Base-by-base conservation (phyloP, 768 basidiomycete genomes). In the Solioccasus polychromus region DNA sequence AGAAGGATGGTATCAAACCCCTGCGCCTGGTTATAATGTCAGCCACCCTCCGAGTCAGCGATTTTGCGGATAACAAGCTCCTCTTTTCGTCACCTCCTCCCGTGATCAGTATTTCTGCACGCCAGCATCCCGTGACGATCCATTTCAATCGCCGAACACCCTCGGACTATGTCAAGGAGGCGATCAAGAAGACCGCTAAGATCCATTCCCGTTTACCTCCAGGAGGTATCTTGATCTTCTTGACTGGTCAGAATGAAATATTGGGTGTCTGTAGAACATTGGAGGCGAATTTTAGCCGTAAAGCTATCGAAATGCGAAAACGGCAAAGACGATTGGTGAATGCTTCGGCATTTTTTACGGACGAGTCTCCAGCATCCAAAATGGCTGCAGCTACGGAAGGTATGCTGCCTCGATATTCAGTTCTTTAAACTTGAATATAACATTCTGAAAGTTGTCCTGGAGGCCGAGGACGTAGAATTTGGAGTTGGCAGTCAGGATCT, bases 211-310 rank as follows among this genome's bases (percentile, higher is more conserved):
- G 92, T 15, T 70, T 99, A 17, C 96, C 96, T 2, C 81, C 89
- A 0, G 96, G 96, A 1, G 96, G 94, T 4, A 85, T 99, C 28
- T 74, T 99, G 39, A 81, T 95, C 38, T 96, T 96, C 64, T 71
- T 98, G 52, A 98, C 96, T 0, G 96, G 96, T 18, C 95, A 97
- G 66, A 89, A 90, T 51, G 96, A 99, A 69, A 98, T 99, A 55
- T 73, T 75, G 12, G 85, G 86, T 3, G 80, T 96, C 2, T 94
- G 91, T 62, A 75, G 79, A 57, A 85, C 81, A 59, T 67, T 99
- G 41, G 88, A 94, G 59, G 78, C 79, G 35, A 81, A 74, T 58
- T 97, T 87, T 58, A 82, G 92, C 1, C 60, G 63, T 44, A 84
- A 79, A 59, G 82, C 82, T 8, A 65, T 89, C 24, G 71, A 78